These are phyloP conservation scores for Globisporangium solare DNA, from an alignment of 352 stramenopile genomes.

Conservation along the genomic window DNA sequence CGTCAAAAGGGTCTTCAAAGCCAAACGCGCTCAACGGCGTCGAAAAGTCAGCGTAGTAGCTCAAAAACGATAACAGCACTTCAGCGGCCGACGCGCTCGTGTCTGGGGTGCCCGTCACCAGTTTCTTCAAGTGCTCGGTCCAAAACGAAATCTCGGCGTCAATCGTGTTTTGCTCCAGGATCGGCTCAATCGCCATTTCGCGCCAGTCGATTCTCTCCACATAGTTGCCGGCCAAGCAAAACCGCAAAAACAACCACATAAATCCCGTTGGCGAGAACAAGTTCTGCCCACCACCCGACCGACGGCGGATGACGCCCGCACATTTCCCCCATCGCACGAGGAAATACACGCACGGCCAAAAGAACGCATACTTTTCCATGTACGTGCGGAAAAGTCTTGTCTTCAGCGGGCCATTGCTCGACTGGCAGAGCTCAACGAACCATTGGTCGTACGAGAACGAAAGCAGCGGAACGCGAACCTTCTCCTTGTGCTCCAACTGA, in stretches of 20 bases:
- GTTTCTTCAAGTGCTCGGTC: slow-evolving; percentile 37
- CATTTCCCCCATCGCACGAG: slow-evolving; percentile 76
- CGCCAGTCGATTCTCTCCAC: slow-evolving; percentile 33
- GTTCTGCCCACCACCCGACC: slow-evolving; percentile 38
- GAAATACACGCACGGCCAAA: slow-evolving; percentile 71
- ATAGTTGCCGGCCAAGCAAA: slow-evolving; percentile 50
- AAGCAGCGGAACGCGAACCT: slow-evolving; percentile 55
- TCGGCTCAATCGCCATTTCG: slow-evolving; percentile 26
- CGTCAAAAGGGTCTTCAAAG: slow-evolving; percentile 57
- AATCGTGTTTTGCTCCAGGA: slow-evolving; percentile 36
- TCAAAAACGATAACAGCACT: slow-evolving; percentile 57
- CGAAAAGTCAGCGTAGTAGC: slow-evolving; percentile 45
- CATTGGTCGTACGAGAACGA: slow-evolving; percentile 62
- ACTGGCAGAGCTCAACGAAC: slow-evolving; percentile 57
- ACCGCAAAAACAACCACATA: slow-evolving; percentile 69
- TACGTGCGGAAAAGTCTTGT: slow-evolving; percentile 67
- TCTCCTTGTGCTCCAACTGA: slow-evolving; percentile 39
- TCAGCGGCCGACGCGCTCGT: slow-evolving; percentile 28
- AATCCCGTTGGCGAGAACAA: slow-evolving; percentile 65
- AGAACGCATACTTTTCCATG: slow-evolving; percentile 61
- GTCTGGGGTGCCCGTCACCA: slow-evolving; percentile 25
- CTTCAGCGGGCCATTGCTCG: slow-evolving; percentile 60
- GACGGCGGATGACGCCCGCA: slow-evolving; percentile 54
- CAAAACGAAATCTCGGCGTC: slow-evolving; percentile 68
- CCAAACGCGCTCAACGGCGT: slow-evolving; percentile 41